A percentile compares a stretch with the other conserved stretches of the same genome.
phyloP scores from a whole-genome alignment of 352 stramenopile genomes.

The Globisporangium spinosum region DNA sequence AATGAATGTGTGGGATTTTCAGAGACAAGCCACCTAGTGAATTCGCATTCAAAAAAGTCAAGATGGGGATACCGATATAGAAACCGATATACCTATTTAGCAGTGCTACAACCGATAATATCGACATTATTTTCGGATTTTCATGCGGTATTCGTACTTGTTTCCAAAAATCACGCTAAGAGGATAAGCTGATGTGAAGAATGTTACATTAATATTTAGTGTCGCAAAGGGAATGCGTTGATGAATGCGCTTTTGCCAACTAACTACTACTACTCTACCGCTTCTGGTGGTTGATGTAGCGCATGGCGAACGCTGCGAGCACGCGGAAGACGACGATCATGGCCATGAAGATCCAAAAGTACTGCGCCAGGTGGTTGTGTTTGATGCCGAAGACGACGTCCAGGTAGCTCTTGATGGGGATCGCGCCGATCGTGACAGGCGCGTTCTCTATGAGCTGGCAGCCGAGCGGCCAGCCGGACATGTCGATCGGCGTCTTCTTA shows the following conservation, averaged over 20 bases:
- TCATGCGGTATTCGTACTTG: no score
- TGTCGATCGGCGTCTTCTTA: constrained; percentile 20
- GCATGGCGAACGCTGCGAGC: constrained; percentile 35
- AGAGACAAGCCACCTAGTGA: not conserved
- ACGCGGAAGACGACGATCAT: constrained; percentile 50
- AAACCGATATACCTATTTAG: not conserved
- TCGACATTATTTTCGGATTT: no score
- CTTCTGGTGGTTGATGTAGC: constrained; percentile 23
- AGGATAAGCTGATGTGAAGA: no score
- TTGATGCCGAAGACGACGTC: constrained; percentile 52
- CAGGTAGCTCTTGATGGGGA: constrained; percentile 56
- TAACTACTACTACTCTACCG: not conserved
- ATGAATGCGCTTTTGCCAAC: no score
- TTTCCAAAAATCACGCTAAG: no score
- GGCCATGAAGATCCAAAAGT: constrained; percentile 46
- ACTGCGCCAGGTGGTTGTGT: constrained; percentile 37
- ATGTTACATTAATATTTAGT: no score
- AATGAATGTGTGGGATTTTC: not conserved
- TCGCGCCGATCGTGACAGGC: constrained; percentile 33
- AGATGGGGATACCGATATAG: not conserved
- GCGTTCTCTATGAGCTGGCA: constrained; percentile 52
- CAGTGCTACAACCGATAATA: not conserved
- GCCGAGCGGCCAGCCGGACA: constrained; percentile 32
- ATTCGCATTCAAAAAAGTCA: not conserved
- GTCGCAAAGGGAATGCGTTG: no score